Evolutionary conservation across 2,329 filamentous ascomycete species (phyloP).

Genomic region (Cordyceps cateniannulata): DNA sequence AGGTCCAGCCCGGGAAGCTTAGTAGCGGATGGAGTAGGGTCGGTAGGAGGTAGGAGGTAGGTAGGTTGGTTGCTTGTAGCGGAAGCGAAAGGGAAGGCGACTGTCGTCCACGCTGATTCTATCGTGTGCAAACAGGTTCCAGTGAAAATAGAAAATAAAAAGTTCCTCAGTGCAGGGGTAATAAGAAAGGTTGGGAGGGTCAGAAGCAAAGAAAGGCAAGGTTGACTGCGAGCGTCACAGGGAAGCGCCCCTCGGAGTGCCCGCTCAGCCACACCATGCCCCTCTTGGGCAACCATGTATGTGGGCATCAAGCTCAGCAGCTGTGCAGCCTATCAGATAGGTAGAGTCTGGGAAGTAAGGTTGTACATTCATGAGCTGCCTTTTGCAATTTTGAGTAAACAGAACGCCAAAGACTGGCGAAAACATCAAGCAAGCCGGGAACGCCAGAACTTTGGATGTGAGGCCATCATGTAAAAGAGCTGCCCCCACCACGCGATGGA

Average conservation of each 20-base stretch:
- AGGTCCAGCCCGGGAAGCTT: neutral
- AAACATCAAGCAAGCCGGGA: too few relatives aligned
- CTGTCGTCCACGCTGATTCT: neutral
- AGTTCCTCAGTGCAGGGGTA: neutral
- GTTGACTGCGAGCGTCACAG: conserved; percentile 1
- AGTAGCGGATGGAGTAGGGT: neutral
- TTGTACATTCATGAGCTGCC: too few relatives aligned
- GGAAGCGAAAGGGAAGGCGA: neutral
- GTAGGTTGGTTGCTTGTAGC: neutral
- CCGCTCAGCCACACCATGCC: conserved; percentile 4
- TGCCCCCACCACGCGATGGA: too few relatives aligned
- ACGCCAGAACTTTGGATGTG: too few relatives aligned
- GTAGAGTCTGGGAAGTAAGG: too few relatives aligned
- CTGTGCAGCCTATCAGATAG: neutral
- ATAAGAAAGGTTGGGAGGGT: neutral
- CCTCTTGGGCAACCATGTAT: conserved; percentile 1
- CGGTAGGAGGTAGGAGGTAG: neutral
- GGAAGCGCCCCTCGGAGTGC: conserved; percentile 6
- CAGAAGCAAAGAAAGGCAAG: neutral
- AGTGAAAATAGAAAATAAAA: neutral
- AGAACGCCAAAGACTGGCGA: too few relatives aligned
- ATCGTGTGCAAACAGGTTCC: neutral
- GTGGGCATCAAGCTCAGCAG: neutral
- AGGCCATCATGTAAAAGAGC: too few relatives aligned
- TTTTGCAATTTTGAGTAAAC: too few relatives aligned